phyloP scores from a whole-genome alignment of 108 stramenopile species.

The Bacterosira constricta region DNA sequence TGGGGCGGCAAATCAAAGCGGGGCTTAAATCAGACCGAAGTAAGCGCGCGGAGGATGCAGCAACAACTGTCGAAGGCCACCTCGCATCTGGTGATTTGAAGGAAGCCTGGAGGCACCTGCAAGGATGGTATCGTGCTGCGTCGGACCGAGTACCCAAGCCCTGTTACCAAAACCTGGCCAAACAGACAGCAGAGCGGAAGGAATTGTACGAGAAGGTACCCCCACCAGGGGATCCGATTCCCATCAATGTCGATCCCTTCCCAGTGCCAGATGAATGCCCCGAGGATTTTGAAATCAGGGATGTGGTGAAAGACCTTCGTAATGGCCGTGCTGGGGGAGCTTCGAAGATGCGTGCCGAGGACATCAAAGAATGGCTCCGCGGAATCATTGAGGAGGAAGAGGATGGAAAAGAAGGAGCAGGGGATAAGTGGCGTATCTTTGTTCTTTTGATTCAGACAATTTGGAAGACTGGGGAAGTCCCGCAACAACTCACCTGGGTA shows the following conservation, averaged over 20 bases:
- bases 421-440: background rate
- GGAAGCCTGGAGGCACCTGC: background rate
- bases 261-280: background rate
- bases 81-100: background rate
- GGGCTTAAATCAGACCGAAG: background rate
- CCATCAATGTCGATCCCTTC: background rate
- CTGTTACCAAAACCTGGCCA: background rate
- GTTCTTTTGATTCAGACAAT: background rate
- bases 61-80: background rate
- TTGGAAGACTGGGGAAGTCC: conserved; percentile 1
- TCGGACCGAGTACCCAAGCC: background rate
- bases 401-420: background rate
- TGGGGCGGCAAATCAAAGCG: background rate
- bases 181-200: background rate
- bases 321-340: background rate
- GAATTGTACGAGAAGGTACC: background rate
- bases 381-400: background rate
- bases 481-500: background rate
- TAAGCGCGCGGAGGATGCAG: background rate
- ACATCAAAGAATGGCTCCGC: background rate
- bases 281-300: background rate
- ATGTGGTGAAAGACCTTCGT: background rate
- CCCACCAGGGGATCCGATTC: background rate
- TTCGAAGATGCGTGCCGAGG: background rate
- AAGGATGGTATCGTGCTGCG: conserved; percentile 10